phyloP scores from a whole-genome alignment of 305 asterid species.

The Withania somnifera region DNA sequence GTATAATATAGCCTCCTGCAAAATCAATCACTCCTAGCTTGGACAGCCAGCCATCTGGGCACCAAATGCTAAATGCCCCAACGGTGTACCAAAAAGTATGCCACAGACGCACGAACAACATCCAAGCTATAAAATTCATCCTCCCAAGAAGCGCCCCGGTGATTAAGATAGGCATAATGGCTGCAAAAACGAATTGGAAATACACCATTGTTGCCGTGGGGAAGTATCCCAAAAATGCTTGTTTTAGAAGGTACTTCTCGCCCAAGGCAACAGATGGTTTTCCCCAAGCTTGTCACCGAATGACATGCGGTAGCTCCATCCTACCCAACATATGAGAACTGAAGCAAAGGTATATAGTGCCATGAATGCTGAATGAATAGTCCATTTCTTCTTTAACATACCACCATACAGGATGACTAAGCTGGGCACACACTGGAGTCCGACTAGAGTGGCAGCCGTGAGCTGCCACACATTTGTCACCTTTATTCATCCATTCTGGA shows the following conservation, averaged over 20 bases:
- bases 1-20: conserved; percentile 32
- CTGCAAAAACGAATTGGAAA: conserved; percentile 30
- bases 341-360: conserved; percentile 48
- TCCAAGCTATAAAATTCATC: conserved; percentile 37
- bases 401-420: conserved; percentile 55
- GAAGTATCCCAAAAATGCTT: conserved; percentile 5
- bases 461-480: conserved; percentile 57
- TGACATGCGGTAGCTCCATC: conserved; percentile 47
- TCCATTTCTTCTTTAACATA: conserved; percentile 60
- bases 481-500: conserved; percentile 50
- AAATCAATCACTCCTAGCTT: conserved; percentile 33
- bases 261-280: conserved; percentile 25
- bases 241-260: conserved; percentile 11
- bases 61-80: conserved; percentile 31
- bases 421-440: conserved; percentile 64
- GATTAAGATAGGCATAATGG: conserved; percentile 22
- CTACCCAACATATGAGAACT: conserved; percentile 49
- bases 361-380: conserved; percentile 54
- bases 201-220: conserved; percentile 29
- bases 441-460: conserved; percentile 47
- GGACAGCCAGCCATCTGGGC: conserved; percentile 26
- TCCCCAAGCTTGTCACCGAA: conserved; percentile 35
- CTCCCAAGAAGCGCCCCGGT: conserved; percentile 35
- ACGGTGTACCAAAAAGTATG: conserved; percentile 29
- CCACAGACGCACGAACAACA: conserved; percentile 33